Base-by-base conservation (phyloP, 257 asterid genomes). In the Apocynum venetum region DNA sequence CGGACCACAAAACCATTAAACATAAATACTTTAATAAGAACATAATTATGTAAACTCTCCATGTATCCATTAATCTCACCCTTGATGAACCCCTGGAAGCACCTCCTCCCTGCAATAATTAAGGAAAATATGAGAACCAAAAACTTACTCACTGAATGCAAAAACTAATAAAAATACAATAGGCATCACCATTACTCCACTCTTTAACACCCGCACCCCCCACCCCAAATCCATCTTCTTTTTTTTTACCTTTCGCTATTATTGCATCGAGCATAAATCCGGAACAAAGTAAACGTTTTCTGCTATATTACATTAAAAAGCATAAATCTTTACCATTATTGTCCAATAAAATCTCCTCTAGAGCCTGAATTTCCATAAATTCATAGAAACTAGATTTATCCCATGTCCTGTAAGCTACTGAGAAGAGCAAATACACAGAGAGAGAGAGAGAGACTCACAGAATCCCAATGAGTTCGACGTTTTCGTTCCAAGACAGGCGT, bases 401-500 rank as follows among this genome's bases (percentile, higher is more conserved):
- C 59, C 79, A 56, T 43, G 25, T 43, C 31, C 13, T 25, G 47
- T 3, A 48, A 48, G 68, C 14, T 51, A 43, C 72, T 5, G 13
- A 61, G 9, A 48, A 13, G 1, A 56, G 47, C 41, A 69, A 51
- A 74, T n/a, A 63, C 8, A 4, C 17, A 70, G 19, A 60, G 8
- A 60, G 25, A 46, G 51, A 59, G 17, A 74, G 81, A 51, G 6
- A 65, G 47, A 74, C 92, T 83, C 44, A 94, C 97, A 46, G 86
- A 66, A 83, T 91, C 89, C 96, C 94, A 90, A 56, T 85, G 81
- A 63, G 84, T 77, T 80, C 94, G 86, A 72, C 89, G 87, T 75
- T 78, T 87, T 77, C 97, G 95, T 83, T 94, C 97, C 71, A 89
- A 82, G 77, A 88, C 76, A 11, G 96, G 92, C 19, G 92, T 83